These are phyloP conservation scores for Postia placenta DNA, from an alignment of 768 basidiomycete genomes.

Conservation along the genomic window DNA sequence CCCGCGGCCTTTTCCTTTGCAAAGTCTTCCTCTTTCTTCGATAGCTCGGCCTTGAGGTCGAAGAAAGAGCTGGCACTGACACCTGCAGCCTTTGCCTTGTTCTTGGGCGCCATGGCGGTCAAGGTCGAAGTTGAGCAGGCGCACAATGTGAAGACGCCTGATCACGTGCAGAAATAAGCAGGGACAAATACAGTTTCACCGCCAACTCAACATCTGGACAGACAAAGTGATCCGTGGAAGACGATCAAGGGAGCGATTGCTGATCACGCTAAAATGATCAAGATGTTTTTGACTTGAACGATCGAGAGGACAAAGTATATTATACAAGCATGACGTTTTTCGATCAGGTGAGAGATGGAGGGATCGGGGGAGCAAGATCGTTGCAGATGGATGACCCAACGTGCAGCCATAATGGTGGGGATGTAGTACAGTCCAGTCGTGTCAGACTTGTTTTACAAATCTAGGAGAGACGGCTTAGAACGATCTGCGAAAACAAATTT, in stretches of 20 bases:
- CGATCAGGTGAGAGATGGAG: no score
- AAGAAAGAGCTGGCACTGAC: constrained; percentile 72
- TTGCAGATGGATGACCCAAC: no score
- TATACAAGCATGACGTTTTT: no score
- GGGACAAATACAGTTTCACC: neutral
- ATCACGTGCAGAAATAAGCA: neutral
- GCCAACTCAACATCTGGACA: neutral
- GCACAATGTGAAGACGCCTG: no score
- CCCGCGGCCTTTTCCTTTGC: constrained; percentile 60
- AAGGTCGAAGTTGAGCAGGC: neutral
- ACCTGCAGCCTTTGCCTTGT: constrained; percentile 63
- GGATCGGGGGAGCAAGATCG: no score
- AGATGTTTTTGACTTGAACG: no score
- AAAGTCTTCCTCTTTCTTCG: constrained; percentile 53
- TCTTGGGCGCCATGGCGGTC: constrained; percentile 32
- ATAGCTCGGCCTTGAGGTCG: constrained; percentile 64
- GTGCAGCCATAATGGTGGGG: no score
- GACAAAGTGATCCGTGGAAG: neutral
- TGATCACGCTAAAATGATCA: no score
- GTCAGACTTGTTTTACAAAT: constrained; percentile 16
- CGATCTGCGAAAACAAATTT: neutral
- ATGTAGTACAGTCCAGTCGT: no score
- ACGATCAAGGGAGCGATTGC: no score
- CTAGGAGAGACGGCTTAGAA: constrained; percentile 5
- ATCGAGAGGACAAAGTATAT: no score